phyloP scores from a whole-genome alignment of 2,329 filamentous ascomycete genomes.

The Epicoccum nigrum region DNA sequence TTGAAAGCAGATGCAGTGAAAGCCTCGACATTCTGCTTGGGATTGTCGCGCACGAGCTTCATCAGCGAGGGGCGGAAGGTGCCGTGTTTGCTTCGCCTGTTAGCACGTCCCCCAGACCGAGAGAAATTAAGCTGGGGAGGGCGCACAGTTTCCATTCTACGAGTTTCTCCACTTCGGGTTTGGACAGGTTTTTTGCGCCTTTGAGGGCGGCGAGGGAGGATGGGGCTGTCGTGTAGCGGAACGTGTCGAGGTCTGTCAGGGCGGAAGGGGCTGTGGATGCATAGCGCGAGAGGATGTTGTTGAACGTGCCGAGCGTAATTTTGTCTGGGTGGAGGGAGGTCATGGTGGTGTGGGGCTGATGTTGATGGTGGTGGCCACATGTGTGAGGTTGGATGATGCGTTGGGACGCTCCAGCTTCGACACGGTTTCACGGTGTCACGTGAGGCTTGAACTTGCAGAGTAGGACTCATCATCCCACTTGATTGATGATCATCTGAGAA shows the following conservation, averaged over 20 bases:
- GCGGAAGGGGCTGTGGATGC: slow-evolving; percentile 31
- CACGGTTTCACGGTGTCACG: too few species aligned
- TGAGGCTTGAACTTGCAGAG: too few species aligned
- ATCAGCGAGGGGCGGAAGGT: slow-evolving; percentile 57
- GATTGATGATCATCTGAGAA: too few species aligned
- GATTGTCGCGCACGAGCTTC: slow-evolving; percentile 64
- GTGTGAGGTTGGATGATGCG: background rate
- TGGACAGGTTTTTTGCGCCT: slow-evolving; percentile 25
- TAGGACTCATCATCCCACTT: too few species aligned
- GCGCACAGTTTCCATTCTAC: slow-evolving; percentile 51
- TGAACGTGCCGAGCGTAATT: slow-evolving; percentile 30
- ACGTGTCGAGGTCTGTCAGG: slow-evolving; percentile 39
- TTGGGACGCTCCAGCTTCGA: slow-evolving; percentile 2
- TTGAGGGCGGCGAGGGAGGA: slow-evolving; percentile 22
- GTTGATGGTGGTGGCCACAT: too few species aligned
- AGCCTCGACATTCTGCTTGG: slow-evolving; percentile 52
- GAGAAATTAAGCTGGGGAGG: background rate
- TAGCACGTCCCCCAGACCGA: background rate
- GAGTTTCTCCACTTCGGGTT: slow-evolving; percentile 40
- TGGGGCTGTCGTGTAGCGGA: slow-evolving; percentile 42
- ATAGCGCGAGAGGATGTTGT: slow-evolving; percentile 33
- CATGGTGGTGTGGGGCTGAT: slow-evolving; percentile 6
- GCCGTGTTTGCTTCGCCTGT: slow-evolving; percentile 53
- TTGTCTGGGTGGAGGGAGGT: slow-evolving; percentile 13
- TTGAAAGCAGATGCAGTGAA: slow-evolving; percentile 61